phyloP scores from a whole-genome alignment of 306 rosid species.

The Rosa rugosa region DNA sequence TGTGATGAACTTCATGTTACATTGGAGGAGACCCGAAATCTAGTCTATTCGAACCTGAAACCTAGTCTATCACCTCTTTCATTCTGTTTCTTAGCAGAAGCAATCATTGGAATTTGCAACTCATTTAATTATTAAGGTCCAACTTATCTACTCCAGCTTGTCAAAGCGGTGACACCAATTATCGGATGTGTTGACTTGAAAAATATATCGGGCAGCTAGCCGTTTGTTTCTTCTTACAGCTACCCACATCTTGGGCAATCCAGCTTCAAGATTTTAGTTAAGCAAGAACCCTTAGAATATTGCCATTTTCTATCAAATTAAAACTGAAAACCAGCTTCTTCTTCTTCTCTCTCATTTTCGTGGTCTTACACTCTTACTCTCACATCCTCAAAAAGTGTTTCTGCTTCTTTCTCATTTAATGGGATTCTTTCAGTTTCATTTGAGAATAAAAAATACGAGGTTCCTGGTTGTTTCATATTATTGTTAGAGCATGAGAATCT shows the following conservation, averaged over 20 bases:
- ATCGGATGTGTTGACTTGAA: not conserved
- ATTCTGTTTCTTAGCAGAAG: not conserved
- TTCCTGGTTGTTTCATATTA: not conserved
- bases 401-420: not conserved
- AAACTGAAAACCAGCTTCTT: not conserved
- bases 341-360: not conserved
- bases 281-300: not conserved
- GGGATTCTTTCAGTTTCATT: not conserved
- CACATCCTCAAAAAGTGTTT: not conserved
- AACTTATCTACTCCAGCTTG: not conserved
- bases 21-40: not conserved
- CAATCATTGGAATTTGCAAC: not conserved
- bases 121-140: not conserved
- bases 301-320: not conserved
- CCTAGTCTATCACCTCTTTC: not conserved
- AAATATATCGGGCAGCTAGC: not conserved
- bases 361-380: not conserved
- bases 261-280: not conserved
- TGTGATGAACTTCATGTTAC: not conserved
- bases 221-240: not conserved
- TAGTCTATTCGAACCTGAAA: not conserved
- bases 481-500: not conserved
- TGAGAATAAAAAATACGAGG: not conserved
- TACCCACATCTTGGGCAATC: not conserved
- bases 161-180: not conserved